These are phyloP conservation scores for Serendipita sp. DNA, from an alignment of 768 basidiomycete species.

Conservation along the genomic window DNA sequence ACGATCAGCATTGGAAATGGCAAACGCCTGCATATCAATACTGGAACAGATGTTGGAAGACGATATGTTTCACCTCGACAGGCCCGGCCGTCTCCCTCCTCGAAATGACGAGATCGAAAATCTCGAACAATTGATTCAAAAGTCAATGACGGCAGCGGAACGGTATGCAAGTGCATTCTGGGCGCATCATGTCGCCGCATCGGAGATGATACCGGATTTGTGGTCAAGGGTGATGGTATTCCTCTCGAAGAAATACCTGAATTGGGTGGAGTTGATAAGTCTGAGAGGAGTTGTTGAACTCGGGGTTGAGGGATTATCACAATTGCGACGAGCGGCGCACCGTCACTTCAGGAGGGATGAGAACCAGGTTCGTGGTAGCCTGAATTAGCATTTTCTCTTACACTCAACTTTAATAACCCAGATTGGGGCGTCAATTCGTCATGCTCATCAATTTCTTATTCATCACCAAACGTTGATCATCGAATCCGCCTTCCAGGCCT, in stretches of 20 bases:
- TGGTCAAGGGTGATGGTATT: not conserved
- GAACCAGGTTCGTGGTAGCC: not conserved
- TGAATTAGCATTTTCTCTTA: not conserved
- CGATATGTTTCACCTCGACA: not conserved
- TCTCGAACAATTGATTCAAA: not conserved
- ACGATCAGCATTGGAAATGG: not conserved
- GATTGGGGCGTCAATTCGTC: not conserved
- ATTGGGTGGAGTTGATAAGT: slow-evolving; percentile 3
- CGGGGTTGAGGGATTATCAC: not conserved
- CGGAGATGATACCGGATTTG: not conserved
- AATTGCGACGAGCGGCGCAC: not conserved
- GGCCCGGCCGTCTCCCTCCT: not conserved
- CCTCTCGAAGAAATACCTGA: not conserved
- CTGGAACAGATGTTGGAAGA: not conserved
- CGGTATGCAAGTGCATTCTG: not conserved
- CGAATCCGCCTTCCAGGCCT: not conserved
- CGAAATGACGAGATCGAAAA: not conserved
- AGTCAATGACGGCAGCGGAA: not conserved
- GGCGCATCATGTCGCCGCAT: slow-evolving; percentile 1
- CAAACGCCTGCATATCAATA: not conserved
- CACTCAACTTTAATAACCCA: not conserved
- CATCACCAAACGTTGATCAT: not conserved
- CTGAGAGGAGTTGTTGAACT: not conserved
- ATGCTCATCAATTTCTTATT: not conserved
- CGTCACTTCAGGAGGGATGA: not conserved